A percentile compares a stretch with the other conserved stretches of the same genome.
phyloP scores from a whole-genome alignment of 441 rosid species.

The Pelargonium myrrhifolium region DNA sequence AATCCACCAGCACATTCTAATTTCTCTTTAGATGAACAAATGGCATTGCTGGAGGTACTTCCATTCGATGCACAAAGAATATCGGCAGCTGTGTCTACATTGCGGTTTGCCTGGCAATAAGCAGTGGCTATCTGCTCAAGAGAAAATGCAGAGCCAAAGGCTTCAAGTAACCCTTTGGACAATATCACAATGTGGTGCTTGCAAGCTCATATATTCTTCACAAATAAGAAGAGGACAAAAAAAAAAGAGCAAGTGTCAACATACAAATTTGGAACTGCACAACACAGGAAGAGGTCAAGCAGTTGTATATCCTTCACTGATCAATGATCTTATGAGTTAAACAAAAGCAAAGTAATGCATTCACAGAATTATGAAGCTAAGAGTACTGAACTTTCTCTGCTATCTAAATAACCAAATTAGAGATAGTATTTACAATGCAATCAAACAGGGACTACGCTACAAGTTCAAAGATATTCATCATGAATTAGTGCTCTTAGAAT shows the following conservation, averaged over 20 bases:
- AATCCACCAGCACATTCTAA: slow-evolving; percentile 14
- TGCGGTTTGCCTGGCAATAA: slow-evolving; percentile 30
- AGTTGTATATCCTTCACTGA: background rate
- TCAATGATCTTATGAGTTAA: background rate
- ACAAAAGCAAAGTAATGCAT: background rate
- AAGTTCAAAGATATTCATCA: too few relatives aligned
- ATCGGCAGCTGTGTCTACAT: slow-evolving; percentile 34
- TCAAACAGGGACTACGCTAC: too few relatives aligned
- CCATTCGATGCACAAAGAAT: slow-evolving; percentile 36
- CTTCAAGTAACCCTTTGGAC: slow-evolving; percentile 29
- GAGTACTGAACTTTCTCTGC: background rate
- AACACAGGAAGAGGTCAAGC: slow-evolving; percentile 6
- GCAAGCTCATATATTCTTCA: slow-evolving; percentile 18
- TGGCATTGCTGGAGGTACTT: slow-evolving; percentile 4
- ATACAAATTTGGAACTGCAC: background rate
- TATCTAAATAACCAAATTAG: background rate
- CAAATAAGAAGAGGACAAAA: background rate
- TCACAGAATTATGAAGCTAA: background rate
- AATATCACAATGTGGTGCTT: slow-evolving; percentile 13
- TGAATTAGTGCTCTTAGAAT: too few relatives aligned
- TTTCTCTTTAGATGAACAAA: slow-evolving; percentile 21
- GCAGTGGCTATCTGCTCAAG: slow-evolving; percentile 44
- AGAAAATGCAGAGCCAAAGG: slow-evolving; percentile 40
- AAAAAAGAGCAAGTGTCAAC: slow-evolving; percentile 3
- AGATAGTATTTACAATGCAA: background rate